These are phyloP conservation scores for Blastobotrys malaysiensis DNA, from an alignment of 1,139 yeast species.

Conservation along the genomic window DNA sequence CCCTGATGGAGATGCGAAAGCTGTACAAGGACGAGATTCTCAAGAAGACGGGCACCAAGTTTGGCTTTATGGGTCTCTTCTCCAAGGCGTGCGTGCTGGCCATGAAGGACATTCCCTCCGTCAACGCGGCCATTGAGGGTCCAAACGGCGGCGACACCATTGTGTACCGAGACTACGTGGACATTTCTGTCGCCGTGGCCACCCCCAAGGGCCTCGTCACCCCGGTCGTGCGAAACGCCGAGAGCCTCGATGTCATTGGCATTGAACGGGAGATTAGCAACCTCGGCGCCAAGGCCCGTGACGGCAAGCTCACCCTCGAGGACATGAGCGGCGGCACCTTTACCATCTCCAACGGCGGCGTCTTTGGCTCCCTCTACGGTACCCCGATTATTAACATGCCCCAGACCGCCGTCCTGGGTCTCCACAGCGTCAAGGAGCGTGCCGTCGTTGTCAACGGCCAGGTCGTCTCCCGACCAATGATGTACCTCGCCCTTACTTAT, in stretches of 20 bases:
- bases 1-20: conserved; percentile 90
- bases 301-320: conserved; percentile 91
- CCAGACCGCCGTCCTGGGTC: conserved; percentile 95
- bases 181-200: conserved; percentile 94
- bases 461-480: conserved; percentile 97
- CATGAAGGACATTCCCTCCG: conserved; percentile 91
- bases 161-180: conserved; percentile 94
- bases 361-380: conserved; percentile 95
- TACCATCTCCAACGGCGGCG: conserved; percentile 99
- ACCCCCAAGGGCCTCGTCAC: conserved; percentile 99
- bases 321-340: conserved; percentile 99
- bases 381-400: conserved; percentile 98
- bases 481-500: conserved; percentile 97
- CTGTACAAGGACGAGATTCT: conserved; percentile 93
- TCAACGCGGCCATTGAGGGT: conserved; percentile 87
- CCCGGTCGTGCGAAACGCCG: conserved; percentile 97
- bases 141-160: conserved; percentile 72
- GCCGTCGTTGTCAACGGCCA: conserved; percentile 96
- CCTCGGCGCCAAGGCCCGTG: conserved; percentile 92
- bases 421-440: conserved; percentile 97
- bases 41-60: conserved; percentile 88
- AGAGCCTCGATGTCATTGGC: conserved; percentile 80
- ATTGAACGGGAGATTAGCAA: conserved; percentile 80
- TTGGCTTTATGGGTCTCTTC: conserved; percentile 99
- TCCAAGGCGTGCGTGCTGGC: conserved; percentile 92